Evolutionary conservation across 2,329 filamentous ascomycete species (phyloP).

Genomic region (Diplodia sapinea): DNA sequence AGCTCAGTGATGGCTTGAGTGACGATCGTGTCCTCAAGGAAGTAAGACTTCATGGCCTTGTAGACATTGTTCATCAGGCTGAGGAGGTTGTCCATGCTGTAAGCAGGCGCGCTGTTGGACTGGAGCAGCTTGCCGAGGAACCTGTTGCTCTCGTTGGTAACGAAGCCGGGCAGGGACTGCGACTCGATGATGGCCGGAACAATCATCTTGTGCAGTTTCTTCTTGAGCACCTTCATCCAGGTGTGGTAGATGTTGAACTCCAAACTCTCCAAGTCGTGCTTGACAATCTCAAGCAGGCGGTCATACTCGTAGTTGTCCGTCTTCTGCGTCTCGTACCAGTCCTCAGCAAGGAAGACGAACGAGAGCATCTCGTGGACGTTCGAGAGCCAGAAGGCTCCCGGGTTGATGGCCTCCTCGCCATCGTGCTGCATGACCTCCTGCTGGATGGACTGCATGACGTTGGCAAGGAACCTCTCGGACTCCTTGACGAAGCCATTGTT

Average conservation of each 20-base stretch:
- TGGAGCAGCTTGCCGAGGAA: slow-evolving; percentile 97
- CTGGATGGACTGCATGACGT: slow-evolving; percentile 99
- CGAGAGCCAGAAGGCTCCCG: slow-evolving; percentile 97
- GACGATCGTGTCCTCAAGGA: slow-evolving; percentile 94
- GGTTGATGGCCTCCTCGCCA: slow-evolving; percentile 94
- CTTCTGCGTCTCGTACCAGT: slow-evolving; percentile 99
- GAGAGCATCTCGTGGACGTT: slow-evolving; percentile 99
- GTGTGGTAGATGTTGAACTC: slow-evolving; percentile 99
- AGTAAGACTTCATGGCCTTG: slow-evolving; percentile 99
- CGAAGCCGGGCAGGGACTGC: slow-evolving; percentile 95
- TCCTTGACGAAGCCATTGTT: slow-evolving; percentile 99
- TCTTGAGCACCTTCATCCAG: slow-evolving; percentile 99
- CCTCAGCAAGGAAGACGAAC: slow-evolving; percentile 97
- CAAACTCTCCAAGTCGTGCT: slow-evolving; percentile 96
- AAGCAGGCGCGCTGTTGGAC: slow-evolving; percentile 88
- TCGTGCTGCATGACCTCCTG: slow-evolving; percentile 99
- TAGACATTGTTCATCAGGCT: slow-evolving; percentile 96
- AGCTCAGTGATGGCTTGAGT: slow-evolving; percentile 95
- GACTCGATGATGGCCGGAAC: slow-evolving; percentile 99
- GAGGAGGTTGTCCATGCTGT: slow-evolving; percentile 98
- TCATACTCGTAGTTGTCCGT: slow-evolving; percentile 99
- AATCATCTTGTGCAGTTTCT: slow-evolving; percentile 99
- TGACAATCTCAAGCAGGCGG: slow-evolving; percentile 95
- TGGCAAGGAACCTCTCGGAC: slow-evolving; percentile 96
- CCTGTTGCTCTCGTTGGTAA: slow-evolving; percentile 97